Percentiles rank a stretch among this genome's conserved stretches.
Evolutionary conservation across 169 alveolate genomes (phyloP).

Genomic region (Cryptosporidium ryanae): DNA sequence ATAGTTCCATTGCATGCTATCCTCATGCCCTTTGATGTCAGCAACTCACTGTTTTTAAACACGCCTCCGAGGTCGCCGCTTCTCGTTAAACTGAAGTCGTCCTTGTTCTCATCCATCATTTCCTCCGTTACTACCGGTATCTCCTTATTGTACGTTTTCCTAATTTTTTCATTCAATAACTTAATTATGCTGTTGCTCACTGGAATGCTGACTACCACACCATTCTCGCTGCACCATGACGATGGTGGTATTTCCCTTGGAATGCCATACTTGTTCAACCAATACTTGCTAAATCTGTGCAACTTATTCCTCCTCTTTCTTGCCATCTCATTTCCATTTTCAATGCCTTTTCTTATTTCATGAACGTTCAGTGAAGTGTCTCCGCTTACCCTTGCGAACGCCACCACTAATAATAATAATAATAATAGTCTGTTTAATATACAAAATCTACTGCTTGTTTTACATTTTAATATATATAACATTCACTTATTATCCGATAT

Average conservation of each 20-base stretch:
- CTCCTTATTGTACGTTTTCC: constrained; percentile 5
- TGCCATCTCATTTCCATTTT: background rate
- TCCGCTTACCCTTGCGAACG: no score
- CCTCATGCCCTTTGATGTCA: constrained; percentile 12
- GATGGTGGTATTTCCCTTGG: constrained; percentile 74
- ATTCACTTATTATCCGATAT: no score
- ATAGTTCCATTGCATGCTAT: constrained; percentile 30
- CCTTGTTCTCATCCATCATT: background rate
- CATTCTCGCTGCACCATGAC: constrained; percentile 66
- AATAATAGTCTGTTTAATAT: no score
- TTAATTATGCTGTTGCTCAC: constrained; percentile 4
- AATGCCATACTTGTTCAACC: constrained; percentile 47
- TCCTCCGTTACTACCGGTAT: constrained; percentile 31
- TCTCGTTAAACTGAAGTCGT: background rate
- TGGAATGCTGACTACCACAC: constrained; percentile 54
- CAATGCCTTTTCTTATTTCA: background rate
- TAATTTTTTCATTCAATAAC: constrained; percentile 40
- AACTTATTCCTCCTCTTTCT: constrained; percentile 9
- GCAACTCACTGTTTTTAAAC: background rate
- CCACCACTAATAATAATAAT: no score
- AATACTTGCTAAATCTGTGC: constrained; percentile 50
- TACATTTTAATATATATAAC: no score
- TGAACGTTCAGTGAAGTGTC: no score
- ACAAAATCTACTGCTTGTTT: no score
- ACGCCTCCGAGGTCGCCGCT: background rate